Base-by-base conservation (phyloP, 2,329 filamentous ascomycete species). In the Amesomyces nigricolor region DNA sequence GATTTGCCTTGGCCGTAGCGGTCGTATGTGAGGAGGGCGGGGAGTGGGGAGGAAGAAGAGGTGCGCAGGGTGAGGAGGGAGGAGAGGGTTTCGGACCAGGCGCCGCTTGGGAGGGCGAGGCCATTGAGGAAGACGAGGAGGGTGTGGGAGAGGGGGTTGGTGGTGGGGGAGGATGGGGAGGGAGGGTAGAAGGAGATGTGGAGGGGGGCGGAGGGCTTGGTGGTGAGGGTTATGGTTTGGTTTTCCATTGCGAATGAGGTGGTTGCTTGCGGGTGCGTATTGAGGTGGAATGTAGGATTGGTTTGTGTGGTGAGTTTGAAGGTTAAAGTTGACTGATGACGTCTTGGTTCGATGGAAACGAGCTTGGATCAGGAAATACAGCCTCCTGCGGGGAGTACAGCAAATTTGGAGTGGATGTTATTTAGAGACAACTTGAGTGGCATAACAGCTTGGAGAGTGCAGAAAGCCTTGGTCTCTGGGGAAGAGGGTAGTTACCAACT, bases 1-100 rank as follows among this genome's bases (percentile, higher is more conserved):
- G 66, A 70, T 17, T 68, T 66, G 9, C 79, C 80, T 64, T 83
- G 80, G 8, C 80, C 80, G 60, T 76, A 82, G 42, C 81, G 78
- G 65, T 83, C 81, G 58, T 83, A 83, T 44, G 74, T 75, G 3
- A 83, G 68, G 16, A 82, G 64, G 13, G 70, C 68, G 1, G 75
- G 75, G 3, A 50, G n/a, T 2, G 54, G 47, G n/a, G 1, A 75
- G 75, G 3, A 50, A 14, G 2, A 53, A 47, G n/a, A 17, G 32
- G 10, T 16, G 35, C 53, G 56, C 11, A 51, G 50, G 37, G 40
- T 17, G 37, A 64, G 16, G 10, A 64, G 42, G 13, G 56, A 53
- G 22, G 55, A 10, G 37, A 66, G 39, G 5, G 59, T 16, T 5
- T 54, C 54, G 10, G 42, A 37, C 64, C 64, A 66, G 22, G 52